phyloP scores from a whole-genome alignment of 805 yeast genomes.

The Yamadazyma phyllophila region DNA sequence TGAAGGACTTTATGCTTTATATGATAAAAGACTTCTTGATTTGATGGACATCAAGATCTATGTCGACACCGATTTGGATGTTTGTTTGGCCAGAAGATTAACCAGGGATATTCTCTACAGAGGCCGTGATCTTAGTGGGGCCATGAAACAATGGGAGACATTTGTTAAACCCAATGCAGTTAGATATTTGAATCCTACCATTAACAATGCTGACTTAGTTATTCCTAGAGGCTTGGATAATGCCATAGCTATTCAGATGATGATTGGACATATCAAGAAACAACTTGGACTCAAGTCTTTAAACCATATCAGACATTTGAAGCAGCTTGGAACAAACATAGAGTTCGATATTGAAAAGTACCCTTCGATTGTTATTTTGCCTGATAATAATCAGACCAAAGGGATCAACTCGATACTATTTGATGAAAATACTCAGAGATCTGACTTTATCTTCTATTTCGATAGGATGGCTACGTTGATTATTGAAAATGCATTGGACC shows the following conservation, averaged over 20 bases:
- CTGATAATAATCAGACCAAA: slow-evolving; percentile 60
- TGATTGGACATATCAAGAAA: slow-evolving; percentile 74
- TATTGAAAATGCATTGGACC: slow-evolving; percentile 66
- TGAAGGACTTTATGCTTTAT: slow-evolving; percentile 87
- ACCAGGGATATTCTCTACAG: slow-evolving; percentile 83
- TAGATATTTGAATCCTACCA: slow-evolving; percentile 67
- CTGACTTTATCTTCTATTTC: slow-evolving; percentile 83
- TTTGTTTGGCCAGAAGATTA: slow-evolving; percentile 85
- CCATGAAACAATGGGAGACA: slow-evolving; percentile 82
- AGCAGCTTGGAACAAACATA: slow-evolving; percentile 49
- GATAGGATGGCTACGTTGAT: slow-evolving; percentile 76
- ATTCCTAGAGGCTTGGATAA: slow-evolving; percentile 92
- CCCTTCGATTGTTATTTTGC: slow-evolving; percentile 36
- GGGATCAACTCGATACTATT: slow-evolving; percentile 73
- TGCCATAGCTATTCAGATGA: slow-evolving; percentile 70
- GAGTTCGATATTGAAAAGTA: slow-evolving; percentile 27
- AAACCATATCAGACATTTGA: slow-evolving; percentile 63
- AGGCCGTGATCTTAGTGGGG: slow-evolving; percentile 80
- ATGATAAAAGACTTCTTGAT: slow-evolving; percentile 63
- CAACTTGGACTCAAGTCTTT: slow-evolving; percentile 65
- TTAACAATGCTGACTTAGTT: slow-evolving; percentile 77
- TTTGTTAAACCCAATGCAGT: slow-evolving; percentile 94
- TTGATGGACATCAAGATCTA: slow-evolving; percentile 84
- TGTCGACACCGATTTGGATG: slow-evolving; percentile 92
- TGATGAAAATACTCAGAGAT: slow-evolving; percentile 52